Conservation (phyloP, 306 rosid species). For the Cucurbita moschata region DNA sequence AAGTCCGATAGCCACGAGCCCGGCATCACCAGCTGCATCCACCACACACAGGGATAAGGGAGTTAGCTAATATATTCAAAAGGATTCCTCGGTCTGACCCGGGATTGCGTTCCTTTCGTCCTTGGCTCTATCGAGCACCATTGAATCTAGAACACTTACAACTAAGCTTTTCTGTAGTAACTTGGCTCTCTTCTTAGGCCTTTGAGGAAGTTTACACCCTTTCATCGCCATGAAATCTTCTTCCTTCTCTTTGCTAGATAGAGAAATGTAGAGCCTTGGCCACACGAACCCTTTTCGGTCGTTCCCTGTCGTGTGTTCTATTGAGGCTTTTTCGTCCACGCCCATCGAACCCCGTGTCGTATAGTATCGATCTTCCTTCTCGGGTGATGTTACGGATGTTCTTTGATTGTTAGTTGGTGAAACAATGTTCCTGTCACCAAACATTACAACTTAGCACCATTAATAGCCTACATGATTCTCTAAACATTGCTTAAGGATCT, state of each 20-base stretch:
- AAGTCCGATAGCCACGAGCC: slow-evolving; percentile 47
- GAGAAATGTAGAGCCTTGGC: slow-evolving; percentile 40
- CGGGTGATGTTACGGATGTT: slow-evolving; percentile 18
- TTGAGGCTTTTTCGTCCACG: slow-evolving; percentile 32
- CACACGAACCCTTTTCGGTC: slow-evolving; percentile 22
- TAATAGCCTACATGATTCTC: neutral
- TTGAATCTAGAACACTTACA: slow-evolving; percentile 12
- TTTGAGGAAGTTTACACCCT: slow-evolving; percentile 50
- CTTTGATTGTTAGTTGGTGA: slow-evolving; percentile 17
- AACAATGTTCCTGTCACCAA: slow-evolving; percentile 15
- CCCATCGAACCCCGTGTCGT: slow-evolving; percentile 43
- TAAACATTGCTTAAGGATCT: neutral
- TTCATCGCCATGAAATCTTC: slow-evolving; percentile 58
- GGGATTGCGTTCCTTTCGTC: neutral
- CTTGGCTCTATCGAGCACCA: neutral
- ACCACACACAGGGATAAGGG: neutral
- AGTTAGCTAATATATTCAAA: neutral
- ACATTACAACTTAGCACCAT: neutral
- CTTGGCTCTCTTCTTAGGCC: slow-evolving; percentile 48
- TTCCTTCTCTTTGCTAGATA: slow-evolving; percentile 47
- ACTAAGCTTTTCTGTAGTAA: slow-evolving; percentile 33
- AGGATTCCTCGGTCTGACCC: neutral
- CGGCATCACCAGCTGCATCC: slow-evolving; percentile 41
- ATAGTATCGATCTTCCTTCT: slow-evolving; percentile 48
- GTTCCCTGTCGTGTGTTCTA: slow-evolving; percentile 20